Percentiles rank a stretch among this genome's conserved stretches.
These are phyloP conservation scores for Alternaria sp. DNA, from an alignment of 2,329 filamentous ascomycete genomes.

Conservation along the genomic window DNA sequence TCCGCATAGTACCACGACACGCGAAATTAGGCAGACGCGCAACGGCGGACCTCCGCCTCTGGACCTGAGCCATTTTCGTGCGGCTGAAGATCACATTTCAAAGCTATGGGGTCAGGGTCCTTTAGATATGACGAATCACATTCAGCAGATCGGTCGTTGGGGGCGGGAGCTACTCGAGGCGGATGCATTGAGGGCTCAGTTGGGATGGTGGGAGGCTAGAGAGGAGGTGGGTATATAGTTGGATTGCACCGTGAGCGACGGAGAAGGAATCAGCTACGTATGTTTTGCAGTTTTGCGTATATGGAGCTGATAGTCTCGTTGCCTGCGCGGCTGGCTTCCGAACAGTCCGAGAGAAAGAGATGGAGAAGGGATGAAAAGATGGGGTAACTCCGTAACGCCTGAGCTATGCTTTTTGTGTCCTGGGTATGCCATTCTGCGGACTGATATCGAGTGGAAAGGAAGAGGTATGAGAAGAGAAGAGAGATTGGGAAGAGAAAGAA, in stretches of 20 bases:
- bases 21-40: neutral
- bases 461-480: neutral
- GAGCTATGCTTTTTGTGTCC: slow-evolving; percentile 13
- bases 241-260: neutral
- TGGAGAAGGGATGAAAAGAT: neutral
- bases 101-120: neutral
- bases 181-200: neutral
- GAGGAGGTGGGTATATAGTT: neutral
- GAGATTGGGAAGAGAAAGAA: neutral
- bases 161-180: neutral
- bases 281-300: neutral
- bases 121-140: neutral
- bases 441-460: neutral
- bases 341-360: neutral
- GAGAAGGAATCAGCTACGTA: neutral
- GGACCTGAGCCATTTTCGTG: neutral
- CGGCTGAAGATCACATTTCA: neutral
- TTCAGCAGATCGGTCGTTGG: neutral
- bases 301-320: neutral
- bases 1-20: neutral
- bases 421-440: slow-evolving; percentile 9
- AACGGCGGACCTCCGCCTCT: neutral
- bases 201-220: neutral
- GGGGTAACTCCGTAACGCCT: neutral
- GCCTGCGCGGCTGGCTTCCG: neutral